Conservation (phyloP, 2,329 filamentous ascomycete genomes). For the Gaeumannomyces sp. region DNA sequence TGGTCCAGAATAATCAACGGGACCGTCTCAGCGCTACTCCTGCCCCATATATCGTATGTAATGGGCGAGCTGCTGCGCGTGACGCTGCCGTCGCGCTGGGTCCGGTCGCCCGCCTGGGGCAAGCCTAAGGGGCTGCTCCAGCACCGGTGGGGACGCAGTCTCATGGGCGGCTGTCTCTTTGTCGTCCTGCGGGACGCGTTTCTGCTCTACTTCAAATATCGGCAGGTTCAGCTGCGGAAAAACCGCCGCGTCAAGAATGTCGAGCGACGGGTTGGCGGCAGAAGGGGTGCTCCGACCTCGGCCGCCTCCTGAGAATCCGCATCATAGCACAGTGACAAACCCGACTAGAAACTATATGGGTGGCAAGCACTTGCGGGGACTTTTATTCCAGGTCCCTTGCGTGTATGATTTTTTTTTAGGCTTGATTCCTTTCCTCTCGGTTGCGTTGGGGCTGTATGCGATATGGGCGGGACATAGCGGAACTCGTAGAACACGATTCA, state of each 20-base stretch:
- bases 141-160: slow-evolving; percentile 79
- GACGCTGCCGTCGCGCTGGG: slow-evolving; percentile 63
- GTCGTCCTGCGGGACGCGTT: slow-evolving; percentile 71
- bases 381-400: background rate
- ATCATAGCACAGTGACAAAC: background rate
- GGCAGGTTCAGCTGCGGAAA: slow-evolving; percentile 49
- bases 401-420: background rate
- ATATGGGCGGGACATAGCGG: background rate
- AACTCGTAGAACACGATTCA: background rate
- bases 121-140: slow-evolving; percentile 61
- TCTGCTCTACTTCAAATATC: slow-evolving; percentile 57
- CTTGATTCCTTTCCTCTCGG: background rate
- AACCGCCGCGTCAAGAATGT: slow-evolving; percentile 50
- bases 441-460: background rate
- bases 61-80: slow-evolving; percentile 70
- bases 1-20: slow-evolving; percentile 42
- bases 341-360: background rate
- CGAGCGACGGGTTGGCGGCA: slow-evolving; percentile 19
- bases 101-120: slow-evolving; percentile 30
- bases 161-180: slow-evolving; percentile 83
- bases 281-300: background rate
- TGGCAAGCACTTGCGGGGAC: background rate
- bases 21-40: slow-evolving; percentile 56
- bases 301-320: background rate
- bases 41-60: slow-evolving; percentile 73